These are phyloP conservation scores for Luffa aegyptiaca DNA, from an alignment of 306 rosid genomes.

Conservation along the genomic window DNA sequence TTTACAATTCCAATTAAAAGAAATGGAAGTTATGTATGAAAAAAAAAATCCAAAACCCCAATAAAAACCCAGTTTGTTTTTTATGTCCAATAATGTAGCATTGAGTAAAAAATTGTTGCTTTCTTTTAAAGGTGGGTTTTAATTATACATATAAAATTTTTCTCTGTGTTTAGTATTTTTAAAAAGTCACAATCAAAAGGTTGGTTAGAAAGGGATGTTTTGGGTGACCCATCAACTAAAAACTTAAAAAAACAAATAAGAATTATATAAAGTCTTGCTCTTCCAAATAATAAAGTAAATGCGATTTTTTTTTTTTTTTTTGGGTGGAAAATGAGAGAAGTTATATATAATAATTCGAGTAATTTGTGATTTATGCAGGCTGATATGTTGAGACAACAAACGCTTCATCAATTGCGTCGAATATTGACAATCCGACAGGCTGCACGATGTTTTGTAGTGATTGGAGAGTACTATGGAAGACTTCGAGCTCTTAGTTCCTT, in stretches of 20 bases:
- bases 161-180: neutral
- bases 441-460: slow-evolving; percentile 65
- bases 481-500: slow-evolving; percentile 87
- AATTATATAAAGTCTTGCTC: neutral
- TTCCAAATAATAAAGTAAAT: neutral
- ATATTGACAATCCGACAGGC: slow-evolving; percentile 70
- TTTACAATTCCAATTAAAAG: neutral
- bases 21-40: neutral
- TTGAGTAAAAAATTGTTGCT: neutral
- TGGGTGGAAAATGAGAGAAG: neutral
- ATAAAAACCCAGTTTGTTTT: neutral
- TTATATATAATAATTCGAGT: neutral
- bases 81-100: neutral
- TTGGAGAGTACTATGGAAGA: slow-evolving; percentile 74
- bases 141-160: neutral
- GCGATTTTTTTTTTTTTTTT: no score
- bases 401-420: slow-evolving; percentile 67
- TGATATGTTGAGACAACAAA: slow-evolving; percentile 81
- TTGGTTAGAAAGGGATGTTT: neutral
- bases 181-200: neutral
- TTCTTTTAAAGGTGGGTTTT: neutral
- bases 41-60: neutral
- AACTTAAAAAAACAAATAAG: neutral
- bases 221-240: neutral
- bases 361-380: slow-evolving; percentile 28